phyloP scores from a whole-genome alignment of 345 rosid genomes.

The Rhodamnia rubescens region DNA sequence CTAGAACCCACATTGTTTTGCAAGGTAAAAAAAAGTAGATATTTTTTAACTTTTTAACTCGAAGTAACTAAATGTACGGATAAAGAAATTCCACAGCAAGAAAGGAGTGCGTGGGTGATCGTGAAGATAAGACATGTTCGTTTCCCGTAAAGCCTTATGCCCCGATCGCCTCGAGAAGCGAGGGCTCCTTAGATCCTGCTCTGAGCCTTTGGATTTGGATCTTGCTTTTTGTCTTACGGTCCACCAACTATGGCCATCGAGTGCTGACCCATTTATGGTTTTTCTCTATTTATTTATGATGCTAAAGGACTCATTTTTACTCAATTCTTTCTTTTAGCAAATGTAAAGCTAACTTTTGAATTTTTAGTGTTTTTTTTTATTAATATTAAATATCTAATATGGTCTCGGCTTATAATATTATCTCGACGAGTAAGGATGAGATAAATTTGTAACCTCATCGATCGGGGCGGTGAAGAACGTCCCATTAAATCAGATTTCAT shows the following conservation, averaged over 20 bases:
- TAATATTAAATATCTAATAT: not conserved
- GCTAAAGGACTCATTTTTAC: not conserved
- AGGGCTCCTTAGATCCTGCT: not conserved
- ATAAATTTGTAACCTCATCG: not conserved
- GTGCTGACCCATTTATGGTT: not conserved
- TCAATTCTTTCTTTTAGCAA: not conserved
- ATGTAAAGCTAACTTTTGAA: not conserved
- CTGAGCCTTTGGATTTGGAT: not conserved
- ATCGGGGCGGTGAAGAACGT: accelerated
- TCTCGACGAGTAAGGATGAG: not conserved
- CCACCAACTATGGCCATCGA: not conserved
- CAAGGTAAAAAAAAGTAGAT: not conserved
- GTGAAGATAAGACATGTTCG: not conserved
- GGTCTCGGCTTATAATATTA: not conserved
- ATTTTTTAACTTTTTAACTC: not conserved
- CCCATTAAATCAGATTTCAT: too few relatives aligned
- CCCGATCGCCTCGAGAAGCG: not conserved
- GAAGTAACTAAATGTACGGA: not conserved
- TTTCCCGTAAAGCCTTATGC: not conserved
- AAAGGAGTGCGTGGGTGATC: not conserved
- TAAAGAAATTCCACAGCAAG: not conserved
- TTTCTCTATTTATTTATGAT: too few relatives aligned
- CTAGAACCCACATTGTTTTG: not conserved
- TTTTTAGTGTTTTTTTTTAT: not conserved
- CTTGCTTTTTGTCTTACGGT: not conserved